Base-by-base conservation (phyloP, 805 yeast genomes). In the Candida takata region DNA sequence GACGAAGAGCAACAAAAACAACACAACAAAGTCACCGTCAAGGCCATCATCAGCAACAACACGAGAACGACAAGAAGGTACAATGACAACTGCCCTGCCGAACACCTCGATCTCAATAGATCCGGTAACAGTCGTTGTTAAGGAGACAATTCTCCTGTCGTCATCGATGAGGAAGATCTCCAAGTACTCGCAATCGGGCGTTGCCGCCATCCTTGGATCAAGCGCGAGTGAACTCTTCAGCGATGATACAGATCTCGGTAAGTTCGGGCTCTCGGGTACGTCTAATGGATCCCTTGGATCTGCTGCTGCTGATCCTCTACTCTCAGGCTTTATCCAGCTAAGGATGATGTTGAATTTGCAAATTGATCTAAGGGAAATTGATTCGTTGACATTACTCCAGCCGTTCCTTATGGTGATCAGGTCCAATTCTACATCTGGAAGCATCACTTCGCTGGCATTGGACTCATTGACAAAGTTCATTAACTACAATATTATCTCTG, bases 111-210 rank as follows among this genome's bases (percentile, higher is more conserved):
- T 42, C 29, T 63, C 90, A 7, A 69, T 84, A 34, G 88, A 84
- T 57, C 84, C 94, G 11, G 71, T 81, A 37, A 82, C 94, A 2
- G 75, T 90, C 47, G 82, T 86, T 45, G 78, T 86, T 42, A 83
- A 84, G 54, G 97, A 92, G 63, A 86, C 96, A 57, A 82, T 85
- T 52, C 70, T 79, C 38, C 73, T 92, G 35, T 76, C 90, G 14
- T 79, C 95, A 14, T 87, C 92, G 16, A 86, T 92, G 95, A 70
- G 97, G 37, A 87, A 86, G 54, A 70, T 84, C 44, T 74, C 87
- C 54, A 76, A 84, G 44, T 81, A 82, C 47, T 73, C 82, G 28
- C 82, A 81, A 34, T 70, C 80, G 6, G 85, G 87, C 3, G 92
- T 88, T 26, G 90, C 96, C 8, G 85, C 95, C 6, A 75, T 90